Conservation (phyloP, 1,284 basidiomycete genomes). For the Leccinum fallax region DNA sequence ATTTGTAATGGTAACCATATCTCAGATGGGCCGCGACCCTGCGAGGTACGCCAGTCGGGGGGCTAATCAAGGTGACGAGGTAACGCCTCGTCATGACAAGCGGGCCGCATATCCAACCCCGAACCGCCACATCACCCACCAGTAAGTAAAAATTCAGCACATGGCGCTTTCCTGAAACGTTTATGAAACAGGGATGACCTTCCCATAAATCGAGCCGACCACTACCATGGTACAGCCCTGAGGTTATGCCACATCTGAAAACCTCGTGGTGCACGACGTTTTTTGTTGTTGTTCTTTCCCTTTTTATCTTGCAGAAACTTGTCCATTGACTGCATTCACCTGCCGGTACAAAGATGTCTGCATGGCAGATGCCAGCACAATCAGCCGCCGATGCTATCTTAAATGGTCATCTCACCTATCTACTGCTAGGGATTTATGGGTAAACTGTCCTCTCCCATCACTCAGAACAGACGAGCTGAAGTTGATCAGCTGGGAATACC, state of each 20-base stretch:
- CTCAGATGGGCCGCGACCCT: background rate
- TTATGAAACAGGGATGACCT: background rate
- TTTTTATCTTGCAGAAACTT: background rate
- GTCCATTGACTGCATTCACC: background rate
- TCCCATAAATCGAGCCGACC: background rate
- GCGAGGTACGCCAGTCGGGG: background rate
- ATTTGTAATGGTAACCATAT: background rate
- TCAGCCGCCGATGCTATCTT: background rate
- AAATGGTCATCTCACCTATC: background rate
- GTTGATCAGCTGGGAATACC: conserved; percentile 25
- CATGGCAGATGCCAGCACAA: background rate
- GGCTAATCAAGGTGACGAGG: background rate
- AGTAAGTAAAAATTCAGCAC: background rate
- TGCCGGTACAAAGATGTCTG: background rate
- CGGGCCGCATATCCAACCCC: background rate
- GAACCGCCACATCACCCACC: background rate
- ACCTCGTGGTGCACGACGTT: background rate
- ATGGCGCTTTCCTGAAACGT: background rate
- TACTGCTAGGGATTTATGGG: conserved; percentile 21
- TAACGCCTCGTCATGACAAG: background rate
- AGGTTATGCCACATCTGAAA: background rate
- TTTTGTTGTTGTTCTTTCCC: background rate
- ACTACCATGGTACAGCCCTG: background rate
- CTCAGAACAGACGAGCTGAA: background rate
- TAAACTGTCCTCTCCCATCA: conserved; percentile 3